phyloP scores from a whole-genome alignment of 2,329 filamentous ascomycete species.

The Phyllachora maydis region DNA sequence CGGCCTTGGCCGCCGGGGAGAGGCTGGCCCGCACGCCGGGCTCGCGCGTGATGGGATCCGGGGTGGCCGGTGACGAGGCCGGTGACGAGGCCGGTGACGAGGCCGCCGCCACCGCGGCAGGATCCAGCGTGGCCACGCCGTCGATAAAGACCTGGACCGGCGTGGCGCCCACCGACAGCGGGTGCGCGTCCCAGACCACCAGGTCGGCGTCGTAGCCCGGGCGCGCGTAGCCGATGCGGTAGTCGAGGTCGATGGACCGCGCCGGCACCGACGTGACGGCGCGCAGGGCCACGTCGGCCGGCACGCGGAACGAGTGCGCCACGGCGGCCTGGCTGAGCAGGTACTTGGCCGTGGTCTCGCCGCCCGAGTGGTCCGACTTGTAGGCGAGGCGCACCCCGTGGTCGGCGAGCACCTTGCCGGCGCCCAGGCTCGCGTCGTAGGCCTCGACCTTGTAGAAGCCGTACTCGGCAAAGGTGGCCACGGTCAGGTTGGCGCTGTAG shows the following conservation, averaged over 20 bases:
- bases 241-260: slow-evolving; percentile 15
- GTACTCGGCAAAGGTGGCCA: slow-evolving; percentile 20
- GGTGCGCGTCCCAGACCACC: slow-evolving; percentile 26
- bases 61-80: no score
- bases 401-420: slow-evolving; percentile 16
- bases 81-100: no score
- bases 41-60: no score
- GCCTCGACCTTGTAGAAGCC: slow-evolving; percentile 19
- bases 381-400: slow-evolving; percentile 19
- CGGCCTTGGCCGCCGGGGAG: slow-evolving; percentile 6
- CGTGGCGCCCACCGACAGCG: slow-evolving; percentile 20
- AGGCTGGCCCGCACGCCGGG: slow-evolving; percentile 9
- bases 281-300: slow-evolving; percentile 17
- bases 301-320: slow-evolving; percentile 18
- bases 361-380: slow-evolving; percentile 17
- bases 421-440: slow-evolving; percentile 17
- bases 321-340: slow-evolving; percentile 18
- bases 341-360: slow-evolving; percentile 17
- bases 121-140: slow-evolving; percentile 15
- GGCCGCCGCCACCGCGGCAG: slow-evolving; percentile 7
- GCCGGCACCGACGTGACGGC: slow-evolving; percentile 24
- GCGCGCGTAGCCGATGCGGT: slow-evolving; percentile 20
- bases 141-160: slow-evolving; percentile 26
- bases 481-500: slow-evolving; percentile 12
- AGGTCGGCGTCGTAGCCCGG: slow-evolving; percentile 27